phyloP scores from a whole-genome alignment of 2,329 filamentous ascomycete species.

The Penicillium griseofulvum region DNA sequence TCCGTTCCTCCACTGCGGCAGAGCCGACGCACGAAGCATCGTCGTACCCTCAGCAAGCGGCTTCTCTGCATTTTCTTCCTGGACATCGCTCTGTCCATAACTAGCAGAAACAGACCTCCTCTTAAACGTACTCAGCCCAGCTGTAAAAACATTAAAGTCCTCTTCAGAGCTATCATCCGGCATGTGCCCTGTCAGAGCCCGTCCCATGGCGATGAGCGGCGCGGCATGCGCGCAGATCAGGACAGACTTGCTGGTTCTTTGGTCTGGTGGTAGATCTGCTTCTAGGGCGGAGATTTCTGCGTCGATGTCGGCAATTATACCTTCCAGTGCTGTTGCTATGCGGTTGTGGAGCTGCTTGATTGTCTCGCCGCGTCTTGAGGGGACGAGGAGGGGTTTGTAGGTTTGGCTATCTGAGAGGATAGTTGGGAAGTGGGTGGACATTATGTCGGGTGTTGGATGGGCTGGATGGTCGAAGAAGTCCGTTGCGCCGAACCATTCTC shows the following conservation, averaged over 20 bases:
- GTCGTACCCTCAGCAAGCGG: slow-evolving; percentile 32
- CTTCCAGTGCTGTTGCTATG: slow-evolving; percentile 65
- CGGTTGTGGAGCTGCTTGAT: slow-evolving; percentile 78
- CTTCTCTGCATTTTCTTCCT: slow-evolving; percentile 6
- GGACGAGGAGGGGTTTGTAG: slow-evolving; percentile 64
- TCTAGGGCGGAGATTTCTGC: slow-evolving; percentile 44
- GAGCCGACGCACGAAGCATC: slow-evolving; percentile 22
- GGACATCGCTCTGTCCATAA: slow-evolving; percentile 24
- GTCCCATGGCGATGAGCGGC: slow-evolving; percentile 79
- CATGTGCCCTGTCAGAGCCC: slow-evolving; percentile 74
- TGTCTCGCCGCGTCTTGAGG: slow-evolving; percentile 73
- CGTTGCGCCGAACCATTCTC: slow-evolving; percentile 83
- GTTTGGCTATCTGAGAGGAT: slow-evolving; percentile 35
- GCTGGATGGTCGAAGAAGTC: slow-evolving; percentile 82
- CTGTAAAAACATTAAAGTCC: slow-evolving; percentile 84
- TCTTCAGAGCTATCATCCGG: slow-evolving; percentile 69
- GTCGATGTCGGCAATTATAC: slow-evolving; percentile 72
- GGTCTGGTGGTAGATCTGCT: slow-evolving; percentile 52
- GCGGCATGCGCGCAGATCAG: slow-evolving; percentile 89
- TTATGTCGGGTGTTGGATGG: slow-evolving; percentile 62
- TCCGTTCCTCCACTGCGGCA: slow-evolving; percentile 55
- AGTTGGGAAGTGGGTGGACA: slow-evolving; percentile 63
- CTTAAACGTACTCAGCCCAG: slow-evolving; percentile 69
- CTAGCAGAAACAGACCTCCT: slow-evolving; percentile 36
- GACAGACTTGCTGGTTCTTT: slow-evolving; percentile 57